Evolutionary conservation across 441 rosid species (phyloP), one percentile per base, ranked within the genome.

Genomic region (Euphorbia schlechtendalii): DNA sequence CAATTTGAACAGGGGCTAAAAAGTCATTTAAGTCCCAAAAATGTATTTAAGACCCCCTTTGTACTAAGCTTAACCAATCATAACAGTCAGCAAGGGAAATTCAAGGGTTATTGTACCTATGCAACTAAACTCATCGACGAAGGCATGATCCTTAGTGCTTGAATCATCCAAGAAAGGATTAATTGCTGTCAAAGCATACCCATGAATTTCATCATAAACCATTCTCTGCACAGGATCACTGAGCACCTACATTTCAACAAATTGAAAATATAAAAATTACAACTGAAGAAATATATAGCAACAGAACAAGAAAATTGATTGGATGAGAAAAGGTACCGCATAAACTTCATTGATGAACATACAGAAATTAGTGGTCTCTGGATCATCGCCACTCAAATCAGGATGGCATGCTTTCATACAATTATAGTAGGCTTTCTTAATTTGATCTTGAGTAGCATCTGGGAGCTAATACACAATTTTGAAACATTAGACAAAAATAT

Each of bases 351-450:
- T 93, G 14, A 93, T 83, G 85, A 93, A 93, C 81, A 84, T 88
- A 82, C 99, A 93, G 82, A 93, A 93, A 67, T 90, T 90, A 4
- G 87, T 93, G 7, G 91, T 84, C 63, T 87, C 96, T 1, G 87
- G 76, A 65, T 86, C 88, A 67, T 86, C 61, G 4, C 97, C 99
- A 56, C 96, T 93, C 75, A 93, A 78, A 24, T 93, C 99, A 1
- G 99, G 97, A 82, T 90, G 99, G 5, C 99, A 93, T 56, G 86
- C 84, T 73, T 88, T 93, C 96, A 93, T 93, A 87, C 97, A 93
- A 64, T 87, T 93, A 76, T 93, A 90, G 67, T 93, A 90, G 0
- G 99, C 96, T 76, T 86, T 86, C 85, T 88, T 93, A 51, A 93
- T 93, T 85, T 93, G 91, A 41, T 69, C 87, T 5, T 78, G 87